Evolutionary conservation across 2,329 filamentous ascomycete species (phyloP).

Genomic region (Verticillium albo-atrum): DNA sequence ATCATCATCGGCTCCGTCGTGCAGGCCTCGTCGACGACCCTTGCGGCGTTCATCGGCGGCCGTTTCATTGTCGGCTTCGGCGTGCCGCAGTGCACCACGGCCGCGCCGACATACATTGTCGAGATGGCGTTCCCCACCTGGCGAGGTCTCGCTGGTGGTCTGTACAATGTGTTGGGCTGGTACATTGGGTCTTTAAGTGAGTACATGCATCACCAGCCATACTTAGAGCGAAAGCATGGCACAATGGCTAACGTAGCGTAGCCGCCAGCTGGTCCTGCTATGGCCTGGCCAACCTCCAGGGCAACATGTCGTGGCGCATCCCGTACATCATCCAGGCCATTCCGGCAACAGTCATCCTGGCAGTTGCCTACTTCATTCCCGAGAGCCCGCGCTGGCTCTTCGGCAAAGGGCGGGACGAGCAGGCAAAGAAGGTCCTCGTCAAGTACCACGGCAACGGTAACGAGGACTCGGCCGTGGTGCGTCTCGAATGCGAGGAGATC

Average conservation of each 20-base stretch:
- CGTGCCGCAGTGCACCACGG: constrained; percentile 11
- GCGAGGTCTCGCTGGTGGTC: constrained; percentile 15
- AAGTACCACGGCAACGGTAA: constrained; percentile 24
- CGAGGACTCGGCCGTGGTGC: constrained; percentile 32
- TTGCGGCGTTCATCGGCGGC: constrained; percentile 12
- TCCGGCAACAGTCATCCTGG: constrained; percentile 27
- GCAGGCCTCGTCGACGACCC: constrained; percentile 9
- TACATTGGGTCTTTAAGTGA: neutral
- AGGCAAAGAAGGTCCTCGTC: constrained; percentile 25
- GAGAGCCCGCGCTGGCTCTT: constrained; percentile 37
- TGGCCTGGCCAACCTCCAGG: neutral
- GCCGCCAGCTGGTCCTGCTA: constrained; percentile 13
- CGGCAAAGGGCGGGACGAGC: constrained; percentile 25
- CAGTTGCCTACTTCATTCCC: constrained; percentile 27
- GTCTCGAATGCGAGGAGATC: constrained; percentile 46
- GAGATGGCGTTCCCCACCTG: constrained; percentile 17
- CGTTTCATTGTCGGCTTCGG: constrained; percentile 14
- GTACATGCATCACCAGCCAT: neutral
- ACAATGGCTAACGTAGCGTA: neutral
- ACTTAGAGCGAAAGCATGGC: too few species aligned
- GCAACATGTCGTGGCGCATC: constrained; percentile 21
- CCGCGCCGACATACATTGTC: constrained; percentile 15
- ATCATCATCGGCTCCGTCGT: constrained; percentile 16
- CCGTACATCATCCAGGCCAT: constrained; percentile 32
- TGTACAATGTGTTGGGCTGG: constrained; percentile 12